Evolutionary conservation across 2,329 filamentous ascomycete species (phyloP).

Genomic region (Ilyonectria mors-panacis): DNA sequence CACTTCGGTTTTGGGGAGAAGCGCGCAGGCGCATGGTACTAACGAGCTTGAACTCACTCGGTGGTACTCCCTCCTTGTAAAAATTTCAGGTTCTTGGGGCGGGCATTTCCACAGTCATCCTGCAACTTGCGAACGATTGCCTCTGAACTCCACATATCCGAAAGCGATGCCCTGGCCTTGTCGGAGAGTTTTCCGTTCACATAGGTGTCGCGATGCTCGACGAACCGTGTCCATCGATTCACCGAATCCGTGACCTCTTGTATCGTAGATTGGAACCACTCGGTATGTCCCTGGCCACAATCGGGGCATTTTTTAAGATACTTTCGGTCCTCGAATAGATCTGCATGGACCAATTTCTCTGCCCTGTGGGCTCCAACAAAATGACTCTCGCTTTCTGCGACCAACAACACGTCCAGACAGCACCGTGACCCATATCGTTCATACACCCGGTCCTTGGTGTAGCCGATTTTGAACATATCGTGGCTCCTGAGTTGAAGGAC

Average conservation of each 20-base stretch:
- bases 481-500: background rate
- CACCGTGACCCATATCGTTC: background rate
- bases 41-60: background rate
- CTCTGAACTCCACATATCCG: background rate
- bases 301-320: background rate
- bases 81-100: background rate
- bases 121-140: background rate
- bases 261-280: background rate
- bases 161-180: background rate
- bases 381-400: background rate
- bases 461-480: background rate
- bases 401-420: background rate
- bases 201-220: background rate
- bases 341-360: constrained; percentile 10
- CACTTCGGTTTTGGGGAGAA: no score
- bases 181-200: background rate
- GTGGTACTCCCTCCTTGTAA: background rate
- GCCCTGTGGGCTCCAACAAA: background rate
- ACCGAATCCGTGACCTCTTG: background rate
- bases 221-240: background rate
- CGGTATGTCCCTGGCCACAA: background rate
- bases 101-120: background rate
- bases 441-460: background rate
- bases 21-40: no score
- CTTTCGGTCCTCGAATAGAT: background rate